Base-by-base conservation (phyloP, 331 rosid genomes). In the Acacia concinna region DNA sequence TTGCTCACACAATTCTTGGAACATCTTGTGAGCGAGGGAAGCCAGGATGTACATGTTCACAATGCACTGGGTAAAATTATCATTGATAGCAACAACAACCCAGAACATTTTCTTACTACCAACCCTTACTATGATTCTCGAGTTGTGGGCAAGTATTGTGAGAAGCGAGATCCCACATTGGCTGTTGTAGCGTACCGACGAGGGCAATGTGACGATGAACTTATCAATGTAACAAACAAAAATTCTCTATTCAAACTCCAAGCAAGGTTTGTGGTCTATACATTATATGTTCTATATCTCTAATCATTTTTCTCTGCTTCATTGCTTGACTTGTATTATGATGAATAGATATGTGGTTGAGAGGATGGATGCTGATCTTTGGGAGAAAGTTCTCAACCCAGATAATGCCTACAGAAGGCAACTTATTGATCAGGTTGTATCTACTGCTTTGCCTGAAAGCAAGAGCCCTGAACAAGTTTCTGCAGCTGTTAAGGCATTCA, bases 401-500 rank as follows among this genome's bases (percentile, higher is more conserved):
- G 99, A 96, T 15, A 96, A 96, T 90, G 85, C 43, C 44, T 96
- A 77, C 75, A 89, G 99, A 85, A 93, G 98, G 84, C 99, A 96
- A 84, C 94, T 96, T 66, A 96, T 96, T 60, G 99, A 93, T 90
- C 99, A 96, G 85, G 98, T 96, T 68, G 98, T 96, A 59, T 93
- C 99, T 68, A 93, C 99, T 51, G 99, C 99, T 85, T 87, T 96
- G 84, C 99, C 99, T 11, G 99, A 96, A 86, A 96, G 99, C 98
- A 96, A 96, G 89, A 96, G 98, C 85, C 99, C 99, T 6, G 99
- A 96, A 78, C 99, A 96, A 86, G 99, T 96, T 71, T 96, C 99
- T 81, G 99, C 99, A 25, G 86, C 99, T 82, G 99, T 96, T 76
- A 96, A 96, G 87, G 99, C 98, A 79, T 96, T 96, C 86, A 96